Conservation (phyloP, 2,329 filamentous ascomycete species). For the Oidium heveae region DNA sequence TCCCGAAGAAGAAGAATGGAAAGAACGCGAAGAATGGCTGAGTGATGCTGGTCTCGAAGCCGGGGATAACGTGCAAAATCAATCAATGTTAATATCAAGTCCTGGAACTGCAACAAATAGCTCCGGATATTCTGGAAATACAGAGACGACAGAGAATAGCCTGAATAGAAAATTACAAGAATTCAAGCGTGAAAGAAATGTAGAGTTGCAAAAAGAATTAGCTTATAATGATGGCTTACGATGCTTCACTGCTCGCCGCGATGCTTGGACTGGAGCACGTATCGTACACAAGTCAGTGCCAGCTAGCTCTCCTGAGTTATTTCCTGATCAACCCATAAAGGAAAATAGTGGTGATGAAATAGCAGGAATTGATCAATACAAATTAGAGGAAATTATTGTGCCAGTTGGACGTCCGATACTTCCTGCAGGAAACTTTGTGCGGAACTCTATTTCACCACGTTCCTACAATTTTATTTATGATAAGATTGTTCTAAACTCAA, state of each 20-base stretch:
- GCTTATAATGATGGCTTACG: slow-evolving; percentile 59
- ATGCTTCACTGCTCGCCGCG: slow-evolving; percentile 52
- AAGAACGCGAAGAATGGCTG: slow-evolving; percentile 14
- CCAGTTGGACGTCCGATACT: slow-evolving; percentile 52
- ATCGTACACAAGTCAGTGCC: slow-evolving; percentile 22
- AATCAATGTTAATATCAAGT: not conserved
- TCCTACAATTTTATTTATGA: slow-evolving; percentile 69
- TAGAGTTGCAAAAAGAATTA: slow-evolving; percentile 35
- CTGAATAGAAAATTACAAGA: slow-evolving; percentile 6
- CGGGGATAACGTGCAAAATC: slow-evolving; percentile 4
- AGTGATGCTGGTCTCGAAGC: slow-evolving; percentile 11
- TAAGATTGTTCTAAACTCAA: slow-evolving; percentile 57
- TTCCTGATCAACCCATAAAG: slow-evolving; percentile 15
- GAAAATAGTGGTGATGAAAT: slow-evolving; percentile 8
- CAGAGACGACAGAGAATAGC: slow-evolving; percentile 15
- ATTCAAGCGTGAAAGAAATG: slow-evolving; percentile 19
- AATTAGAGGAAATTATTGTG: slow-evolving; percentile 17
- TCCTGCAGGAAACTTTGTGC: slow-evolving; percentile 48
- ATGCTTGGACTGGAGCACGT: slow-evolving; percentile 67
- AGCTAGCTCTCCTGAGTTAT: slow-evolving; percentile 18
- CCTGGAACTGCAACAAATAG: slow-evolving; percentile 7
- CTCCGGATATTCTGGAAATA: slow-evolving; percentile 17
- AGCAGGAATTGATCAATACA: slow-evolving; percentile 7
- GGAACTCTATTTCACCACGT: slow-evolving; percentile 45
- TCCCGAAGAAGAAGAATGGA: slow-evolving; percentile 7